phyloP scores from a whole-genome alignment of 257 asterid species.

The Haberlea rhodopensis region DNA sequence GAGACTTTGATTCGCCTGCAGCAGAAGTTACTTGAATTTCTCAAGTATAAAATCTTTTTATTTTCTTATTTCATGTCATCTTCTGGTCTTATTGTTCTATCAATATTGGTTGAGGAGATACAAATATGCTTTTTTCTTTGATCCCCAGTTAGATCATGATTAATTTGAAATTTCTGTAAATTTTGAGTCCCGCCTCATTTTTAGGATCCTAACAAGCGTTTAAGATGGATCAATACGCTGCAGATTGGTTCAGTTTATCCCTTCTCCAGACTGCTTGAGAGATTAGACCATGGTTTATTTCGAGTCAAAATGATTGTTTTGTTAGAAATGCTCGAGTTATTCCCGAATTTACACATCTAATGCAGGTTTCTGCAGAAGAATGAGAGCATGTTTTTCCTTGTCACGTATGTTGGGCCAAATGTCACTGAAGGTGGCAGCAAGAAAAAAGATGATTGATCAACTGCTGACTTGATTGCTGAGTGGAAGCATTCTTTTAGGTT shows the following conservation, averaged over 20 bases:
- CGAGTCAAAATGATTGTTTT: neutral
- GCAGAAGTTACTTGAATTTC: conserved; percentile 80
- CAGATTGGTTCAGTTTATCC: neutral
- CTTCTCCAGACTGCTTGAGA: neutral
- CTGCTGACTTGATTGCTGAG: neutral
- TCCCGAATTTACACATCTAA: conserved; percentile 10
- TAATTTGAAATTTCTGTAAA: neutral
- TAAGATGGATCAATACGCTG: neutral
- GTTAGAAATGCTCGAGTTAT: neutral
- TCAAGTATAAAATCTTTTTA: conserved; percentile 50
- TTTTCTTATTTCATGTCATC: conserved; percentile 15
- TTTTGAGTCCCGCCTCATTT: neutral
- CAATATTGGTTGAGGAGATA: neutral
- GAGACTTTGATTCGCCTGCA: conserved; percentile 68
- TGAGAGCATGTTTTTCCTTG: conserved; percentile 61
- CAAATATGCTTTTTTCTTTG: neutral
- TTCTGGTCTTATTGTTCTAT: conserved; percentile 5
- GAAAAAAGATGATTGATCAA: conserved; percentile 49
- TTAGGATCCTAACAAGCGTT: neutral
- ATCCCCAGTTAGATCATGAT: neutral
- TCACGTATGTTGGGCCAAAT: conserved; percentile 56
- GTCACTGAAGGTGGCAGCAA: conserved; percentile 50
- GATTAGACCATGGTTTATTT: neutral
- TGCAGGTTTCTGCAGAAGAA: conserved; percentile 80
- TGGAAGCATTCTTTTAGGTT: neutral